These are phyloP conservation scores for Trichophyton schoenleinii DNA, from an alignment of 2,329 filamentous ascomycete species.

Conservation along the genomic window DNA sequence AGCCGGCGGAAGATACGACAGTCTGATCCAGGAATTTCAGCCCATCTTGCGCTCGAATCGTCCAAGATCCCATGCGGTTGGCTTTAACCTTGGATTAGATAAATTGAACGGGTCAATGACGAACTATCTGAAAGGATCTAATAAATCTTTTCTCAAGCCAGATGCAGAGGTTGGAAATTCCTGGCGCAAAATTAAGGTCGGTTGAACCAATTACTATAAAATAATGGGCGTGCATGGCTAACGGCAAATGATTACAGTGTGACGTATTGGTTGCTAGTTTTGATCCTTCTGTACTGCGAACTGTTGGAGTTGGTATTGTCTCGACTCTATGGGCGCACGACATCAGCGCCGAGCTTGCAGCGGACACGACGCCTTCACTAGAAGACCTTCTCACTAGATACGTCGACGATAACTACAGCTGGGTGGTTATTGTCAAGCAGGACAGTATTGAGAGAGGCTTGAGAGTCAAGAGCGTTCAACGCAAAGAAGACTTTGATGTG, in stretches of 20 bases:
- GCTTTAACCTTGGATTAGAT: constrained; percentile 85
- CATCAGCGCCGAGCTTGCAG: constrained; percentile 77
- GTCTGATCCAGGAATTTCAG: constrained; percentile 69
- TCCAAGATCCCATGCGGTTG: constrained; percentile 67
- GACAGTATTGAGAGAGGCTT: constrained; percentile 45
- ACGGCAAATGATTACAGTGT: constrained; percentile 41
- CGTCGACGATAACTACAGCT: constrained; percentile 67
- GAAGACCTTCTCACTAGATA: constrained; percentile 58
- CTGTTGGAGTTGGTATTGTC: constrained; percentile 63
- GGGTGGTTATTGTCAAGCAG: constrained; percentile 78
- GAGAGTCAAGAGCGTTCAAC: constrained; percentile 66
- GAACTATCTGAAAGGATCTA: constrained; percentile 38
- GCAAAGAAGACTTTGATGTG: constrained; percentile 73
- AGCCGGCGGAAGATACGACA: constrained; percentile 86
- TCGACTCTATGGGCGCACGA: constrained; percentile 69
- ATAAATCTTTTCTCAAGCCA: constrained; percentile 54
- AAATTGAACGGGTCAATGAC: constrained; percentile 54
- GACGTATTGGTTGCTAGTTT: constrained; percentile 86
- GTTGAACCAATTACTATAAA: constrained; percentile 18
- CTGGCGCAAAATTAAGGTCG: constrained; percentile 52
- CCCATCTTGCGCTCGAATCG: constrained; percentile 53
- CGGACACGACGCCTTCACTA: constrained; percentile 56
- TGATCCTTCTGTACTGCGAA: constrained; percentile 61
- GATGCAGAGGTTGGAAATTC: constrained; percentile 50
- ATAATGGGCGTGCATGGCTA: constrained; percentile 7